Conservation (phyloP, 345 rosid species). For the Geranium rotundifolium region DNA sequence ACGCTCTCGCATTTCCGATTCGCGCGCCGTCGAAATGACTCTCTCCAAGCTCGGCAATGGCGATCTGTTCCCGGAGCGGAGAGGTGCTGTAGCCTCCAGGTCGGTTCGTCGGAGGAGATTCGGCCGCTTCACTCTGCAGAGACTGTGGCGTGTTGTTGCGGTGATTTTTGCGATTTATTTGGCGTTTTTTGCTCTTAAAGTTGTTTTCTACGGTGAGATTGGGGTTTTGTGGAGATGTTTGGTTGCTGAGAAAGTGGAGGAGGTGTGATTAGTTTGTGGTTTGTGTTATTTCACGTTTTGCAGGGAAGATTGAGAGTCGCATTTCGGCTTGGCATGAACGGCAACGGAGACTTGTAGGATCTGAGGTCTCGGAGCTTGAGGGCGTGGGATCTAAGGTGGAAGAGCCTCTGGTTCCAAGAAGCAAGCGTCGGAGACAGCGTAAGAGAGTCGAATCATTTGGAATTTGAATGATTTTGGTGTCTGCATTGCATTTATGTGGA, state of each 20-base stretch:
- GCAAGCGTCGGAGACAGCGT: constrained; percentile 36
- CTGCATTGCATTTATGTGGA: neutral
- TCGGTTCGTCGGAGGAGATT: constrained; percentile 40
- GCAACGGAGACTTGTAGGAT: neutral
- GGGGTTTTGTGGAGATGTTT: neutral
- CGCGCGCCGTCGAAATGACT: neutral
- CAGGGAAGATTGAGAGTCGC: neutral
- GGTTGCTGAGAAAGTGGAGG: neutral
- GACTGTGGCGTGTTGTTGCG: constrained; percentile 33
- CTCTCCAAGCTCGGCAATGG: neutral
- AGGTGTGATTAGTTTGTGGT: neutral
- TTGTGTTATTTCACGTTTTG: neutral
- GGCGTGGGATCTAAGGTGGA: constrained; percentile 8
- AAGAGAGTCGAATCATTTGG: constrained; percentile 12
- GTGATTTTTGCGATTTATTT: constrained; percentile 37
- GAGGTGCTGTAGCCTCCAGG: neutral
- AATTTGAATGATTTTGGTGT: neutral
- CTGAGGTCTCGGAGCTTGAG: constrained; percentile 6
- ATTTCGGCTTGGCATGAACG: neutral
- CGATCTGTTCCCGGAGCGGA: neutral
- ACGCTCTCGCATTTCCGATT: neutral
- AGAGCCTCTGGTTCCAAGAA: constrained; percentile 8
- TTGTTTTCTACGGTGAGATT: constrained; percentile 49
- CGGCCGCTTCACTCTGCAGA: constrained; percentile 37
- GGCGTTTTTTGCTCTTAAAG: constrained; percentile 37